Evolutionary conservation across 495 filamentous ascomycete genomes (phyloP).

Genomic region (Cryomyces antarcticus): DNA sequence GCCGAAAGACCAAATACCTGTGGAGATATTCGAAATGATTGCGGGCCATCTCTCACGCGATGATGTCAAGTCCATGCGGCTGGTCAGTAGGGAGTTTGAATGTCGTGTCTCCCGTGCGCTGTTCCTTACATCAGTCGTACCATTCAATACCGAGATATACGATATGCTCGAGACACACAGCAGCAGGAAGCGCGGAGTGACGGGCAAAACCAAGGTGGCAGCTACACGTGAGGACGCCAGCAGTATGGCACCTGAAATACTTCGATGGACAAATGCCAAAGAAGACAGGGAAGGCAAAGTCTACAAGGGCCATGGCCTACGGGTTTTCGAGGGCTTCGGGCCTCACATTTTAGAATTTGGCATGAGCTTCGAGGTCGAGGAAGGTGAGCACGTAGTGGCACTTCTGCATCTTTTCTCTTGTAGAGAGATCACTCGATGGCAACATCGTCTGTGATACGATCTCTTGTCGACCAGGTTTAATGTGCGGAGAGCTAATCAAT

Average conservation of each 20-base stretch:
- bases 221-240: neutral
- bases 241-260: neutral
- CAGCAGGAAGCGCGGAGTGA: slow-evolving; percentile 2
- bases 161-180: slow-evolving; percentile 14
- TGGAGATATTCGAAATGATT: slow-evolving; percentile 30
- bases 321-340: slow-evolving; percentile 29
- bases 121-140: slow-evolving; percentile 31
- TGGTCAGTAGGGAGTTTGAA: slow-evolving; percentile 33
- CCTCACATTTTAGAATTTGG: slow-evolving; percentile 28
- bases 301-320: slow-evolving; percentile 24
- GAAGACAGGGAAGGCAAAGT: slow-evolving; percentile 15
- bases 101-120: slow-evolving; percentile 23
- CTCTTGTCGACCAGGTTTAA: too few species aligned
- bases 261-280: slow-evolving; percentile 16
- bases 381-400: slow-evolving; percentile 4
- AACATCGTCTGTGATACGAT: too few species aligned
- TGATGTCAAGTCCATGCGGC: slow-evolving; percentile 27
- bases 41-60: slow-evolving; percentile 25
- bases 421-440: too few species aligned
- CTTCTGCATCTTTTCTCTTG: too few species aligned
- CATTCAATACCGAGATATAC: slow-evolving; percentile 32
- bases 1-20: slow-evolving; percentile 23
- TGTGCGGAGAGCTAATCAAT: too few species aligned
- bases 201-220: slow-evolving; percentile 16
- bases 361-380: slow-evolving; percentile 33